Evolutionary conservation across 805 yeast species (phyloP).

Genomic region (Saccharomycopsis fodiens): DNA sequence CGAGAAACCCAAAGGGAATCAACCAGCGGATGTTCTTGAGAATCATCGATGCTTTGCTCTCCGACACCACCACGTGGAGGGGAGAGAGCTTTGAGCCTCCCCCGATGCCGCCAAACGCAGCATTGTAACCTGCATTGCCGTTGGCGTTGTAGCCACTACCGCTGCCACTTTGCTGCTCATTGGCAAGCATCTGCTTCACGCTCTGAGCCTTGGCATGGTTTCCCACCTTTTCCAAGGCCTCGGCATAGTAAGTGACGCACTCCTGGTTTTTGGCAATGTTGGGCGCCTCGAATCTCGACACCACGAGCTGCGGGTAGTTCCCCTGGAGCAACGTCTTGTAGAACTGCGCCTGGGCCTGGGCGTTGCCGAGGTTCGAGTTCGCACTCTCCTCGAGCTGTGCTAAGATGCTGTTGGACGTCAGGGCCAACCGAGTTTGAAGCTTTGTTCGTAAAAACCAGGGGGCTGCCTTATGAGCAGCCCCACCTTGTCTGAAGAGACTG

Average conservation of each 20-base stretch:
- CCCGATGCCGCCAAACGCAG: conserved; percentile 46
- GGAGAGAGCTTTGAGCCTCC: conserved; percentile 75
- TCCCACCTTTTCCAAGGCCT: conserved; percentile 75
- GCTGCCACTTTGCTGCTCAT: conserved; percentile 70
- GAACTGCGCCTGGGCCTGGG: conserved; percentile 74
- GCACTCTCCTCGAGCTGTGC: conserved; percentile 80
- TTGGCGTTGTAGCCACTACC: conserved; percentile 74
- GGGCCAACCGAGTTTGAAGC: too few species aligned
- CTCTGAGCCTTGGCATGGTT: conserved; percentile 71
- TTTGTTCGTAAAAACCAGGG: too few species aligned
- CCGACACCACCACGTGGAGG: conserved; percentile 87
- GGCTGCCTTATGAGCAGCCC: too few species aligned
- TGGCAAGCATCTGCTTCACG: conserved; percentile 30
- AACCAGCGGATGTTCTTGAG: conserved; percentile 88
- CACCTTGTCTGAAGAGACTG: too few species aligned
- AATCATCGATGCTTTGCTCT: conserved; percentile 67
- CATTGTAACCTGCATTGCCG: conserved; percentile 63
- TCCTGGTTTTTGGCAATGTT: conserved; percentile 83
- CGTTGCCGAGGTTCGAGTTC: conserved; percentile 60
- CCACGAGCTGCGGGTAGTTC: conserved; percentile 92
- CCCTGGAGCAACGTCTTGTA: conserved; percentile 66
- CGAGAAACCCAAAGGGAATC: conserved; percentile 67
- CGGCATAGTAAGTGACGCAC: conserved; percentile 70
- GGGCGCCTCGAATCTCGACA: conserved; percentile 88
- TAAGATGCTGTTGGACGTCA: conserved; percentile 24